These are phyloP conservation scores for Aspergillus nanangensis DNA, from an alignment of 495 filamentous ascomycete genomes.

Conservation along the genomic window DNA sequence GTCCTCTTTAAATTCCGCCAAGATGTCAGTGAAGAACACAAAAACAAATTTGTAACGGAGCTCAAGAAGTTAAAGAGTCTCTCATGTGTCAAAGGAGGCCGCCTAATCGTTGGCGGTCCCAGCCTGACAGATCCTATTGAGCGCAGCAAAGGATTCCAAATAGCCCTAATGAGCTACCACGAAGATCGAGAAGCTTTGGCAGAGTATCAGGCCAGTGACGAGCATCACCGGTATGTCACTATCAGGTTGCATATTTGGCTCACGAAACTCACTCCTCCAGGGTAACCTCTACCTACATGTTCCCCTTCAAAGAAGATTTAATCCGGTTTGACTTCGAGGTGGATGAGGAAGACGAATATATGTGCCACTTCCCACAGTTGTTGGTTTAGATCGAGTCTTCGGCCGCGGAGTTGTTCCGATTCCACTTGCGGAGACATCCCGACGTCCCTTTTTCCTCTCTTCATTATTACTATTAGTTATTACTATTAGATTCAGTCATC, in stretches of 20 bases:
- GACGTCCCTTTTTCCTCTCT: too few species aligned
- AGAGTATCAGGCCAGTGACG: constrained; percentile 43
- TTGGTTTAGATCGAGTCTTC: too few species aligned
- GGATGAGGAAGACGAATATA: constrained; percentile 30
- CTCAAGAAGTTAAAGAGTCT: constrained; percentile 39
- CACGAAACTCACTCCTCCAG: constrained; percentile 1
- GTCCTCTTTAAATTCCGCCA: constrained; percentile 44
- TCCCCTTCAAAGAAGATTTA: constrained; percentile 44
- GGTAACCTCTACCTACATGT: constrained; percentile 39
- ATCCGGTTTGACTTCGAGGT: constrained; percentile 49
- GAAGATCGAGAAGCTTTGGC: constrained; percentile 33
- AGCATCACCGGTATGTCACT: constrained; percentile 37
- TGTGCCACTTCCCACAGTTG: constrained; percentile 33
- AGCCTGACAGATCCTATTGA: constrained; percentile 41
- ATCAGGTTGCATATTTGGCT: neutral
- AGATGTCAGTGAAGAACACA: constrained; percentile 26
- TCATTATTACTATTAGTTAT: too few species aligned
- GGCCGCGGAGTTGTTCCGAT: too few species aligned
- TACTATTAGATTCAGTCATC: too few species aligned
- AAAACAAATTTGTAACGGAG: constrained; percentile 34
- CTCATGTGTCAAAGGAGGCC: constrained; percentile 33
- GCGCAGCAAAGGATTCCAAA: constrained; percentile 44
- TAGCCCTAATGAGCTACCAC: constrained; percentile 43
- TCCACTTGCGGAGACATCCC: too few species aligned
- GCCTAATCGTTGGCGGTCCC: constrained; percentile 41